phyloP scores from a whole-genome alignment of 495 filamentous ascomycete genomes.

The Hypoxylon lienhwacheense region DNA sequence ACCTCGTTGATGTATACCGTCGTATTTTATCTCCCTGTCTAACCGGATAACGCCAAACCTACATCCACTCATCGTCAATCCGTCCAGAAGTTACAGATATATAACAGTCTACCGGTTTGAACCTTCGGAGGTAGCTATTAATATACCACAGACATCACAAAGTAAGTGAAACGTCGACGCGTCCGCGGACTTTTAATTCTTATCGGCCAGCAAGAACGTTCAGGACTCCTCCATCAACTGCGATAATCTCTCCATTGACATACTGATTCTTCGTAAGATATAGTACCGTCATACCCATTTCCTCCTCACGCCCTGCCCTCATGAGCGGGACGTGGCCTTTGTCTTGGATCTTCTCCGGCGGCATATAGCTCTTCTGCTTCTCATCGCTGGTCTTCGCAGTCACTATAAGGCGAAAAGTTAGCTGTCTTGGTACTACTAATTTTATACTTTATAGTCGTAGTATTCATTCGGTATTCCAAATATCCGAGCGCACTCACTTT shows the following conservation, averaged over 20 bases:
- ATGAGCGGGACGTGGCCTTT: conserved; percentile 58
- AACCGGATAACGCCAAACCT: no score
- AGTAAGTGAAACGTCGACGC: no score
- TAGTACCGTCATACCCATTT: conserved; percentile 60
- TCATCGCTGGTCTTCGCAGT: conserved; percentile 60
- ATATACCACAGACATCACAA: neutral
- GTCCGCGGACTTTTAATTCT: neutral
- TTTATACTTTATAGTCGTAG: no score
- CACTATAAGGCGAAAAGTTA: conserved; percentile 39
- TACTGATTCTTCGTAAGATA: conserved; percentile 61
- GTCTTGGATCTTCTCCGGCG: conserved; percentile 52
- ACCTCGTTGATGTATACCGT: no score
- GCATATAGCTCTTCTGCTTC: conserved; percentile 55
- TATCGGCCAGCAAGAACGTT: conserved; percentile 38
- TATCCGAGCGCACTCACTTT: conserved; percentile 40
- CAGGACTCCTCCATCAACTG: conserved; percentile 62
- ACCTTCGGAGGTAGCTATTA: no score
- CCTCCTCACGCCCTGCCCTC: conserved; percentile 55
- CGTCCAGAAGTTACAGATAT: no score
- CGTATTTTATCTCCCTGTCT: no score
- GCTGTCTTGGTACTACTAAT: no score
- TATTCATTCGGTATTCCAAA: no score
- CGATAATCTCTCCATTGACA: conserved; percentile 64
- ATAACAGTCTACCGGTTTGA: no score
- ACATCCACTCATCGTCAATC: no score